Conservation (phyloP, 345 rosid species). For the Firmiana major region DNA sequence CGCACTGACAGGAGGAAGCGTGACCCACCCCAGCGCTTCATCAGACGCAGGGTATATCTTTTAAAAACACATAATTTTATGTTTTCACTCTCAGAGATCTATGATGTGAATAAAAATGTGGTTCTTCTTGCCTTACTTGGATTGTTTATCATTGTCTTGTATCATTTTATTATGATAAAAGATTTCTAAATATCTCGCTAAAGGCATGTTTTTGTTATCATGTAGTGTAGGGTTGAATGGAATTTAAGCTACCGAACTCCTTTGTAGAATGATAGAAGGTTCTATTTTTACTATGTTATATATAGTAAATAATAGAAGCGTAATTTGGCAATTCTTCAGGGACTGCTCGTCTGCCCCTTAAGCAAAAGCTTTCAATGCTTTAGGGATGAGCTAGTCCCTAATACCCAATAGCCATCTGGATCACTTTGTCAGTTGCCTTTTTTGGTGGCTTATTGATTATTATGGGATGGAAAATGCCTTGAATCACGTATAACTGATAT, state of each 20-base stretch:
- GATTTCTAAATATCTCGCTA: background rate
- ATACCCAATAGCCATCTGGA: background rate
- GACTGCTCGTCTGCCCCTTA: background rate
- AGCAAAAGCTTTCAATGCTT: constrained; percentile 1
- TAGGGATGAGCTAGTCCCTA: constrained; percentile 11
- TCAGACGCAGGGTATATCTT: constrained; percentile 68
- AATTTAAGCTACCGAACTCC: background rate
- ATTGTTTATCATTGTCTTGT: background rate
- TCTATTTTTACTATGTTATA: background rate
- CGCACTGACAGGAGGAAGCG: constrained; percentile 81
- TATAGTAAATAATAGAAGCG: background rate
- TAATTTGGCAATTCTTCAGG: background rate
- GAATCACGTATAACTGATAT: background rate
- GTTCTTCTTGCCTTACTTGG: background rate
- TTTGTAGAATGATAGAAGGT: background rate
- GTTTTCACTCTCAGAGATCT: background rate
- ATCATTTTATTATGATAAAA: background rate
- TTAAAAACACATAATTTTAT: background rate
- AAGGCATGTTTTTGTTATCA: background rate
- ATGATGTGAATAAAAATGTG: background rate
- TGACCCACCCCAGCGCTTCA: constrained; percentile 83
- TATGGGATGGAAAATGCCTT: background rate
- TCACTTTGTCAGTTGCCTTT: background rate
- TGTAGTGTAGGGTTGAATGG: background rate
- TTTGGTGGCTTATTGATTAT: constrained; percentile 12